Evolutionary conservation across 257 asterid genomes (phyloP).

Genomic region (Solanum pimpinellifolium): DNA sequence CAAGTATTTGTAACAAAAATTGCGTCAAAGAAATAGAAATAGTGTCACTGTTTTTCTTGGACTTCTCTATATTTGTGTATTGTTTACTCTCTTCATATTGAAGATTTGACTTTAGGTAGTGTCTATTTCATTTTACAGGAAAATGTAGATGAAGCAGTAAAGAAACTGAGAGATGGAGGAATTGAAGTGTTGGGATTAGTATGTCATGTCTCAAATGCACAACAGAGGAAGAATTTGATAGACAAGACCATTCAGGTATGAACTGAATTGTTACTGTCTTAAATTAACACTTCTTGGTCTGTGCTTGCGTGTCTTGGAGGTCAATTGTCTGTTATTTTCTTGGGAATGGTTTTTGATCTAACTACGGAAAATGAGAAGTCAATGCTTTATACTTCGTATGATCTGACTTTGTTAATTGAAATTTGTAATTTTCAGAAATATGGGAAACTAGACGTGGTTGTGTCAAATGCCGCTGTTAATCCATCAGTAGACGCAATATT

Average conservation of each 20-base stretch:
- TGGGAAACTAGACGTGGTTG: slow-evolving; percentile 73
- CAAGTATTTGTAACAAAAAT: not conserved
- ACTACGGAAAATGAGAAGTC: not conserved
- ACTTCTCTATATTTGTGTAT: not conserved
- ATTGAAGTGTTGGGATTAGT: slow-evolving; percentile 64
- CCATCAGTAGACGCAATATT: slow-evolving; percentile 60
- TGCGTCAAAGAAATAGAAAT: not conserved
- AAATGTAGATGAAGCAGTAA: slow-evolving; percentile 83
- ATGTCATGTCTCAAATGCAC: slow-evolving; percentile 78
- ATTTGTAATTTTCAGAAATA: slow-evolving; percentile 41
- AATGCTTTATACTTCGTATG: not conserved
- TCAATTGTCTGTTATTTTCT: not conserved
- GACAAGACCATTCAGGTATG: slow-evolving; percentile 60
- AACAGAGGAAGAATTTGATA: slow-evolving; percentile 70
- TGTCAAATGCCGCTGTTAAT: slow-evolving; percentile 92
- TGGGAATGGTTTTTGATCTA: not conserved
- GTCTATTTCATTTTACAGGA: slow-evolving; percentile 29
- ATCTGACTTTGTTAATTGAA: not conserved
- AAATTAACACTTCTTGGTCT: not conserved
- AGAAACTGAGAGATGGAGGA: slow-evolving; percentile 47
- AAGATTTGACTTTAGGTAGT: not conserved
- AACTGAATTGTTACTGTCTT: not conserved
- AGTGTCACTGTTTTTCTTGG: not conserved
- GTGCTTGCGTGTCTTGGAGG: not conserved
- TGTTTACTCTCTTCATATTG: not conserved